Base-by-base conservation (phyloP, 805 yeast species). In the Cyberlindnera suaveolens region DNA sequence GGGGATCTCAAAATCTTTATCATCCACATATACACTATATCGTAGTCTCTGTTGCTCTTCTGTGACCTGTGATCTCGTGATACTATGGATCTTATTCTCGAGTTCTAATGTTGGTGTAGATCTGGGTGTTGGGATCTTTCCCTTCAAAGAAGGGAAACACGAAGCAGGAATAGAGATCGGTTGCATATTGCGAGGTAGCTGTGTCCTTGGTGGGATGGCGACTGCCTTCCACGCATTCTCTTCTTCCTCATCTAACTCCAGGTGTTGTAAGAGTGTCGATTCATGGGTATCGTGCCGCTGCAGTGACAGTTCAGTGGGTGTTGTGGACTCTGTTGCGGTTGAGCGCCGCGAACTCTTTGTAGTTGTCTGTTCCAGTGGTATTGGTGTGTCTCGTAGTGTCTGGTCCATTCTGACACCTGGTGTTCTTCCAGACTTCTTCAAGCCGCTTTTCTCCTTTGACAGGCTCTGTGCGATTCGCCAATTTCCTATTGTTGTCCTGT, bases 141-240 rank as follows among this genome's bases (percentile, higher is more conserved):
- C 48, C 5, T 43, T 42, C 6, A 49, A 40, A 4, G 53, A 49
- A 8, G 53, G 53, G 41, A 49, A 49, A 17, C 48, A 44, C 11
- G 39, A 39, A 1, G 53, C 53, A 4, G 53, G 53, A 1, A 49
- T 46, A 7, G 43, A 33, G 7, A 26, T 40, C n/a, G 45, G 40
- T 14, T 41, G 47, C 5, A 6, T 18, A 6, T 8, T 27, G n/a
- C 32, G 26, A 7, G 42, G 45, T 23, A n/a, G 33, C 23, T 16
- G n/a, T 15, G 6, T 23, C 36, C 36, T 34, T 20, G 49, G 44
- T 1, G 46, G 42, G 3, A 49, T 29, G 1, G 46, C 43, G 2
- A 38, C 38, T 2, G 45, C 37, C 19, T 34, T 36, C 53, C 53
- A 49, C 23, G 46, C 44, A 16, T 32, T 29, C 3, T 43, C 41